A percentile compares a stretch with the other conserved stretches of the same genome.
Evolutionary conservation across 1,284 basidiomycete genomes (phyloP).

Genomic region (Naganishia cerealis): DNA sequence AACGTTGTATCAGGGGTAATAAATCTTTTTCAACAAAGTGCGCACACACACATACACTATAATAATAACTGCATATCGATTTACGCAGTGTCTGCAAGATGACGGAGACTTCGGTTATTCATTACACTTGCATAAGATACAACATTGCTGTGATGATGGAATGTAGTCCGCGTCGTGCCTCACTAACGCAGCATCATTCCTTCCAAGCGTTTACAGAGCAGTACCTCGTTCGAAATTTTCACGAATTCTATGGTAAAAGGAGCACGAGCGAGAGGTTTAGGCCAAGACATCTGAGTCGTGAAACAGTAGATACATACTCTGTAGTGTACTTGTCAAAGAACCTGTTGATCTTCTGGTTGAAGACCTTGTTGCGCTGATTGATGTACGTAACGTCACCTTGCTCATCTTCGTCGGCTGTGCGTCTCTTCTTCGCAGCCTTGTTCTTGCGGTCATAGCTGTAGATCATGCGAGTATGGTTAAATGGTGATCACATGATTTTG

Average conservation of each 20-base stretch:
- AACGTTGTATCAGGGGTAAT: constrained; percentile 27
- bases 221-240: constrained; percentile 95
- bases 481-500: background rate
- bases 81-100: background rate
- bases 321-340: constrained; percentile 97
- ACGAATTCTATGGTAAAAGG: constrained; percentile 61
- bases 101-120: background rate
- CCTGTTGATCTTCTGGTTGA: constrained; percentile 98
- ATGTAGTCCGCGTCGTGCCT: background rate
- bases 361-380: constrained; percentile 96
- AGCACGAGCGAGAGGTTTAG: background rate
- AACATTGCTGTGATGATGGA: background rate
- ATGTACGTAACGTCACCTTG: constrained; percentile 97
- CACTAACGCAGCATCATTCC: background rate
- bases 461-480: constrained; percentile 57
- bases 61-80: background rate
- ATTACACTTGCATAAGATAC: background rate
- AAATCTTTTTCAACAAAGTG: constrained; percentile 25
- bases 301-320: constrained; percentile 58
- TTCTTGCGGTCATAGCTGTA: constrained; percentile 66
- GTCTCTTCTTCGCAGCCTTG: constrained; percentile 57
- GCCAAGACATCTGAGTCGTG: constrained; percentile 31
- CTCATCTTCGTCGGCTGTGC: constrained; percentile 83
- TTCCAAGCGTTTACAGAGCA: constrained; percentile 62
- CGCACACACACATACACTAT: background rate